Base-by-base conservation (phyloP, 768 basidiomycete genomes). In the Boletus tylopilopsis region DNA sequence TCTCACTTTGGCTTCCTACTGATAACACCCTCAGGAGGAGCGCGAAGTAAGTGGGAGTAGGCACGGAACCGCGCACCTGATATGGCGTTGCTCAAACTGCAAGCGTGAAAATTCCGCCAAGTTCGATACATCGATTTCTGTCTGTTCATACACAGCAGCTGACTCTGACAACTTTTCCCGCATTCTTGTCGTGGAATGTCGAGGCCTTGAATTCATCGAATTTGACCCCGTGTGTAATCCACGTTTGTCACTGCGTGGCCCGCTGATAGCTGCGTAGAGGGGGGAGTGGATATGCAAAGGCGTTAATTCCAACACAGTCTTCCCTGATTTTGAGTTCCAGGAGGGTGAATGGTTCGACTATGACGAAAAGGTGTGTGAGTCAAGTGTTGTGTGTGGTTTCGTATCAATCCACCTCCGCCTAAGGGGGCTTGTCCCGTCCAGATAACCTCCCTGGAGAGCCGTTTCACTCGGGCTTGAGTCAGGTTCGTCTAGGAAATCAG, bases 101-200 rank as follows among this genome's bases (percentile, higher is more conserved):
- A 90, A 84, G 71, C 82, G 84, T 32, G 89, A 91, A 68, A 82
- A 81, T 59, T 88, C 84, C 8, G 90, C 89, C 33, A 90, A 85
- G 60, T 92, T 92, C 56, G 84, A 89, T 32, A 57, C 73, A 2
- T 60, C 76, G 5, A 69, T 73, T 5, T 65, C 75, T 7, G 64
- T 79, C 23, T 68, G 68, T 42, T 71, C 86, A 1, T 91, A 92
- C 66, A 72, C 68, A 1, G 72, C 75, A 21, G 84, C 86, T 52
- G 79, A 81, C 47, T 74, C 73, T 21, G 82, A 74, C 9, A 74
- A 80, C 40, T 83, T 84, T 41, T 77, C 76, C 1, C 80, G 84
- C 5, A 70, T 94, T 24, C 68, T 92, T 7, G 76, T 76, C 4
- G 71, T 95, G 34, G 92, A 95, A 57, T 95, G 92, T 62, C 78